phyloP scores from a whole-genome alignment of 2,329 filamentous ascomycete genomes.

The Ophiostoma sp. region DNA sequence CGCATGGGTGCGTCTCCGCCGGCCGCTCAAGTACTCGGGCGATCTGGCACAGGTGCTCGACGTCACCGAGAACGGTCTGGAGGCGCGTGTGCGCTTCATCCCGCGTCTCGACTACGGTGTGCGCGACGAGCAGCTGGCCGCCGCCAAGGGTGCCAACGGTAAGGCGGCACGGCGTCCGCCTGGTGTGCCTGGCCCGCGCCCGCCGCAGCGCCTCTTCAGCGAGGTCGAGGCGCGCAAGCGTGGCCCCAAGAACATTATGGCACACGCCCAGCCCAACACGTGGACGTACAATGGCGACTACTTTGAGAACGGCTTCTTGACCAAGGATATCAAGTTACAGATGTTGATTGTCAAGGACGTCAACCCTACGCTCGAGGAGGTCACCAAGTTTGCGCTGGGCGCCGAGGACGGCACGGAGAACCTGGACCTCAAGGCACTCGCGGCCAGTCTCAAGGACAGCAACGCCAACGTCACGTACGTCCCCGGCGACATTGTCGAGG shows the following conservation, averaged over 20 bases:
- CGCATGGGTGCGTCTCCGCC: constrained; percentile 86
- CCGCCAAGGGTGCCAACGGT: constrained; percentile 51
- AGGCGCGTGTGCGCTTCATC: constrained; percentile 83
- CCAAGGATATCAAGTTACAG: constrained; percentile 92
- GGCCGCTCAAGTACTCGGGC: constrained; percentile 76
- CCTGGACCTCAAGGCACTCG: constrained; percentile 85
- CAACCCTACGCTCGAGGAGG: constrained; percentile 89
- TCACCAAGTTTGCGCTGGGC: constrained; percentile 87
- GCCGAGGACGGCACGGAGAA: constrained; percentile 92
- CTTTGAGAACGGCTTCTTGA: constrained; percentile 88
- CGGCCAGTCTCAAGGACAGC: constrained; percentile 83
- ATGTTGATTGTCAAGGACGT: constrained; percentile 84
- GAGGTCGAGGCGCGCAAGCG: constrained; percentile 90
- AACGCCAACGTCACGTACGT: constrained; percentile 81
- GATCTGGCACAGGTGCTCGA: constrained; percentile 92
- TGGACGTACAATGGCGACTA: constrained; percentile 87
- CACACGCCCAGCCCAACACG: constrained; percentile 73
- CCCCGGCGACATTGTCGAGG: constrained; percentile 93
- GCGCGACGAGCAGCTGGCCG: constrained; percentile 67
- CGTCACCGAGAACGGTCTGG: constrained; percentile 88
- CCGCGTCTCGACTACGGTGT: constrained; percentile 89
- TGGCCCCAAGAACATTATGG: constrained; percentile 63
- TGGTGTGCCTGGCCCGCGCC: constrained; percentile 63
- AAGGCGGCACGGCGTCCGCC: constrained; percentile 77
- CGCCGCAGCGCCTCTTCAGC: constrained; percentile 88